A percentile compares a stretch with the other conserved stretches of the same genome.
Conservation (phyloP, 2,329 filamentous ascomycete genomes). For the Neofusicoccum sp. region DNA sequence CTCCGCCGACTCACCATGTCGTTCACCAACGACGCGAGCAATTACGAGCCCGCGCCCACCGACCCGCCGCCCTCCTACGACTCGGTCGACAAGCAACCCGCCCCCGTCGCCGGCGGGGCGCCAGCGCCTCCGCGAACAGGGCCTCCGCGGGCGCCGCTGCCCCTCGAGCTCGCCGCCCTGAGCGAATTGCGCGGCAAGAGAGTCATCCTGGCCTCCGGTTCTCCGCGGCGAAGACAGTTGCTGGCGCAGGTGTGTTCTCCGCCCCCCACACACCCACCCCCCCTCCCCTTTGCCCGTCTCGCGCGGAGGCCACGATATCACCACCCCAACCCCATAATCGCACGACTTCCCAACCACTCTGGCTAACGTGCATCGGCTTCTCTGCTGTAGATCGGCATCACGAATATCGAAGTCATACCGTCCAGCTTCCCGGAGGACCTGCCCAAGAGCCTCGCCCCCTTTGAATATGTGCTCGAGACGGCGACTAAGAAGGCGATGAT, state of each 20-base stretch:
- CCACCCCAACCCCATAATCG: neutral
- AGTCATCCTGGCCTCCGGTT: slow-evolving; percentile 86
- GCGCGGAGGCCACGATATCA: neutral
- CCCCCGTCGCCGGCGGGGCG: slow-evolving; percentile 21
- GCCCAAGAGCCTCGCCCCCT: slow-evolving; percentile 73
- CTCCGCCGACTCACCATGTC: slow-evolving; percentile 13
- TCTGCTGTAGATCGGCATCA: slow-evolving; percentile 67
- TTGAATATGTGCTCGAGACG: slow-evolving; percentile 88
- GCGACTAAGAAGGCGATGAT: slow-evolving; percentile 78
- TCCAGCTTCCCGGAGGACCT: slow-evolving; percentile 84
- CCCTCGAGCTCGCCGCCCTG: slow-evolving; percentile 77
- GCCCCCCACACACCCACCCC: neutral
- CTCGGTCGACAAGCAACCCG: slow-evolving; percentile 28
- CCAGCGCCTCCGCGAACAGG: slow-evolving; percentile 33
- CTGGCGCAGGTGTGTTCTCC: slow-evolving; percentile 61
- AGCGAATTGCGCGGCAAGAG: slow-evolving; percentile 72
- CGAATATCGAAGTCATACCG: slow-evolving; percentile 78
- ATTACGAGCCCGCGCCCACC: slow-evolving; percentile 26
- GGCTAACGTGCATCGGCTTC: neutral
- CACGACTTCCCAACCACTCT: neutral
- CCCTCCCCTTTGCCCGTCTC: neutral
- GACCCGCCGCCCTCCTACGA: slow-evolving; percentile 48
- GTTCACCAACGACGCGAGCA: slow-evolving; percentile 7
- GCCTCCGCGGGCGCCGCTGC: slow-evolving; percentile 56
- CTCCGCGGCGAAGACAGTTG: slow-evolving; percentile 78